Conservation (phyloP, 2,329 filamentous ascomycete genomes). For the Neonectria faginata region DNA sequence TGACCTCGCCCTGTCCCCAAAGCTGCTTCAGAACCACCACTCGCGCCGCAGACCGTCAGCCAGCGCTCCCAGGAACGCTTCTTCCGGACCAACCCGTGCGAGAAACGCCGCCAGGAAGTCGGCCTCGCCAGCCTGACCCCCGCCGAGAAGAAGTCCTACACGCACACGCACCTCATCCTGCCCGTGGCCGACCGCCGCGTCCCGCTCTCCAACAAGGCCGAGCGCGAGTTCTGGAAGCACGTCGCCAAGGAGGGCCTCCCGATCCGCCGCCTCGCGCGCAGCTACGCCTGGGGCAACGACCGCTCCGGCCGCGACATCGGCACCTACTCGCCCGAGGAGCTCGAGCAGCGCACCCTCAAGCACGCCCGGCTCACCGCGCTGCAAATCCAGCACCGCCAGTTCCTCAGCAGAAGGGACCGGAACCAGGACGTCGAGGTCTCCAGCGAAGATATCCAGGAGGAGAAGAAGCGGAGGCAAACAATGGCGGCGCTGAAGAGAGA, state of each 20-base stretch:
- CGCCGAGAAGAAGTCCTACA: conserved; percentile 62
- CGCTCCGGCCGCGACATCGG: conserved; percentile 61
- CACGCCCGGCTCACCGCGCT: conserved; percentile 58
- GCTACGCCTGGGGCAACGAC: conserved; percentile 64
- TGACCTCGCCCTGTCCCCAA: conserved; percentile 16
- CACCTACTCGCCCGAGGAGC: conserved; percentile 60
- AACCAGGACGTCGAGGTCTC: conserved; percentile 44
- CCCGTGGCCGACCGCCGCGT: conserved; percentile 53
- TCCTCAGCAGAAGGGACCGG: conserved; percentile 53
- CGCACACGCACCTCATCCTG: conserved; percentile 59
- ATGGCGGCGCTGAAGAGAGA: conserved; percentile 65
- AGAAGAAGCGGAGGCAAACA: conserved; percentile 60
- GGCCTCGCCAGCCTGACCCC: conserved; percentile 60
- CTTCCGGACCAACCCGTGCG: conserved; percentile 63
- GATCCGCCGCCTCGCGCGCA: conserved; percentile 56
- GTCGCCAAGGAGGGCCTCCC: conserved; percentile 65
- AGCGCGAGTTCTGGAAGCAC: conserved; percentile 69
- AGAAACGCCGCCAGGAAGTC: conserved; percentile 57
- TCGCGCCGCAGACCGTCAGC: conserved; percentile 58
- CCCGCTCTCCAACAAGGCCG: conserved; percentile 58
- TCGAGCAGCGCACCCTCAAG: conserved; percentile 56
- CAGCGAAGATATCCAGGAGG: conserved; percentile 57
- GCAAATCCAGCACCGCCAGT: conserved; percentile 58
- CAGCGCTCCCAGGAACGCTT: conserved; percentile 61
- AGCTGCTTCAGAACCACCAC: conserved; percentile 49